A percentile compares a stretch with the other conserved stretches of the same genome.
phyloP scores from a whole-genome alignment of 352 stramenopile species.

The Globisporangium camurandrum region DNA sequence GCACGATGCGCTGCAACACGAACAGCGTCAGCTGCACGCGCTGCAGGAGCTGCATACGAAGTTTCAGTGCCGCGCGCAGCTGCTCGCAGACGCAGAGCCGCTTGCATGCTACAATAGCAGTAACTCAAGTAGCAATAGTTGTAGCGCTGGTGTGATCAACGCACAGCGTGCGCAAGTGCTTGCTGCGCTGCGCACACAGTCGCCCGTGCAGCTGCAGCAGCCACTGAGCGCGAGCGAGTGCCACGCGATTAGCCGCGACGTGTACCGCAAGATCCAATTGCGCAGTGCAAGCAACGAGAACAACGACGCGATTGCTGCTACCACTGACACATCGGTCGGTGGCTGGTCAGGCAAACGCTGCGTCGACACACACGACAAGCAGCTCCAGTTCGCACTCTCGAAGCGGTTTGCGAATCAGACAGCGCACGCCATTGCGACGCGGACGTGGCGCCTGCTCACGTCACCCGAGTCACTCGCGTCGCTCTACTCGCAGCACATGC shows the following conservation, averaged over 20 bases:
- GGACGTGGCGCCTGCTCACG: constrained; percentile 18
- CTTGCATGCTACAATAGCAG: too few species aligned
- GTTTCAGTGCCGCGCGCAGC: constrained; percentile 24
- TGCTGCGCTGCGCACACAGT: constrained; percentile 1
- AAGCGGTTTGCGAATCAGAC: constrained; percentile 17
- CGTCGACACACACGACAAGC: constrained; percentile 19
- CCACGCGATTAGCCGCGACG: constrained; percentile 18
- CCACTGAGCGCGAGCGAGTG: constrained; percentile 23
- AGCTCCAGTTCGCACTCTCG: constrained; percentile 25
- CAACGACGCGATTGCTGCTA: constrained; percentile 10
- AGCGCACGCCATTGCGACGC: constrained; percentile 11
- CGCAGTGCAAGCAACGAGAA: constrained; percentile 16
- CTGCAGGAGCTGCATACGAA: constrained; percentile 13
- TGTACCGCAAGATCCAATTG: constrained; percentile 20
- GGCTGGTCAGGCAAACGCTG: constrained; percentile 25
- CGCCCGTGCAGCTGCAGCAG: constrained; percentile 13
- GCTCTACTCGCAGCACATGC: constrained; percentile 25
- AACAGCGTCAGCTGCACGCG: constrained; percentile 16
- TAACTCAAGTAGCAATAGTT: too few species aligned
- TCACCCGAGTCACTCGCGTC: constrained; percentile 13
- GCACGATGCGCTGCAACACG: constrained; percentile 15
- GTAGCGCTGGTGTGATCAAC: constrained; percentile 2
- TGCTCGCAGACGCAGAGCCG: constrained; percentile 10
- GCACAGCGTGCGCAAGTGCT: constrained; percentile 6
- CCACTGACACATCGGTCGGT: constrained; percentile 17